Evolutionary conservation across 306 rosid species (phyloP).

Genomic region (Myrica gale): DNA sequence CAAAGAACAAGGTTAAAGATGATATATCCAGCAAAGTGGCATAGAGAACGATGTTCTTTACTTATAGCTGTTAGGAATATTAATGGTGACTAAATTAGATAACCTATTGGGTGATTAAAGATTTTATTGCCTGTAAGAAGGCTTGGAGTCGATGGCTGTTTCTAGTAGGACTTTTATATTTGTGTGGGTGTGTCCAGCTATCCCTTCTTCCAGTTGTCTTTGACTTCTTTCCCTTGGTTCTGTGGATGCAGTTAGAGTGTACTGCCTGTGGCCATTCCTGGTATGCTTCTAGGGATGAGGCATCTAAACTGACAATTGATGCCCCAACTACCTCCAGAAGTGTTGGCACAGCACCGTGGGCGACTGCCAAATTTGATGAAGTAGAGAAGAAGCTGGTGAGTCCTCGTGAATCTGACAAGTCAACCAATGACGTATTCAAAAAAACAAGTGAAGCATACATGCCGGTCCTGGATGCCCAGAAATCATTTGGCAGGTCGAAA

Average conservation of each 20-base stretch:
- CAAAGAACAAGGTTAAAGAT: background rate
- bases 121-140: background rate
- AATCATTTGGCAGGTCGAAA: conserved; percentile 49
- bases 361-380: conserved; percentile 68
- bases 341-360: conserved; percentile 58
- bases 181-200: background rate
- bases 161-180: background rate
- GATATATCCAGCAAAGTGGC: background rate
- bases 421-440: conserved; percentile 36
- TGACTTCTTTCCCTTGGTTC: conserved; percentile 15
- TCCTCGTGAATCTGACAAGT: conserved; percentile 60
- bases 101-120: background rate
- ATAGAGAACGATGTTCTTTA: background rate
- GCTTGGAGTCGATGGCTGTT: background rate
- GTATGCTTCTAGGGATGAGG: conserved; percentile 84
- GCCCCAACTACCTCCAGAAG: conserved; percentile 42
- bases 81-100: background rate
- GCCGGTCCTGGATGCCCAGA: conserved; percentile 52
- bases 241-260: conserved; percentile 81
- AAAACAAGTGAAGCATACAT: conserved; percentile 54
- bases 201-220: background rate
- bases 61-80: background rate
- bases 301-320: conserved; percentile 62
- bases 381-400: conserved; percentile 67
- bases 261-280: conserved; percentile 81